A percentile compares a stretch with the other conserved stretches of the same genome.
phyloP scores from a whole-genome alignment of 345 rosid species.

The Moringa oleifera region DNA sequence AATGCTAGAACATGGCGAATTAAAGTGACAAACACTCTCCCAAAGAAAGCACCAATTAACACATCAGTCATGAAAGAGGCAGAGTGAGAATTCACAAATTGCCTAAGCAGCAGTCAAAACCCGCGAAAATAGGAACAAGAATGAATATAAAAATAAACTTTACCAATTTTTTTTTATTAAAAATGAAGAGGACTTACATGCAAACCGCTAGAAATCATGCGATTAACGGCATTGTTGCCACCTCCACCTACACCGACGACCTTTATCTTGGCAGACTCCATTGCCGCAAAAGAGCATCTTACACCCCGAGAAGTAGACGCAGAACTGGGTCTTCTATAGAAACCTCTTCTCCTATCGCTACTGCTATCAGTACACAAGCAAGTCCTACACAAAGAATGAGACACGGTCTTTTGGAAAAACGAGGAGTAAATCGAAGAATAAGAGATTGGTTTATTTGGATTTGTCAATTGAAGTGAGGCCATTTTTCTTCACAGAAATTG shows the following conservation, averaged over 20 bases:
- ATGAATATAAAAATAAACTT: background rate
- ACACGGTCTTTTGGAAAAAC: slow-evolving; percentile 19
- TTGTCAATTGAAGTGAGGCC: slow-evolving; percentile 52
- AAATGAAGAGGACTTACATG: slow-evolving; percentile 42
- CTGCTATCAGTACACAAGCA: slow-evolving; percentile 17
- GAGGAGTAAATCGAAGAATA: slow-evolving; percentile 31
- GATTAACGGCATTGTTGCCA: slow-evolving; percentile 98
- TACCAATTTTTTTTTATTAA: too few relatives aligned
- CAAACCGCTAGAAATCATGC: slow-evolving; percentile 93
- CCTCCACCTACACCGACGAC: slow-evolving; percentile 98
- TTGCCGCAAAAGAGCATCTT: slow-evolving; percentile 58
- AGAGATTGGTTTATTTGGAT: slow-evolving; percentile 38
- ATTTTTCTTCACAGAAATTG: slow-evolving; percentile 16
- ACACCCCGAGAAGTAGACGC: slow-evolving; percentile 23
- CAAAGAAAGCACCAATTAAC: too few relatives aligned
- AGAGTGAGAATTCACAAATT: too few relatives aligned
- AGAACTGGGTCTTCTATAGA: slow-evolving; percentile 28
- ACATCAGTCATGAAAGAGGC: too few relatives aligned
- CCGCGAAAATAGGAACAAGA: background rate
- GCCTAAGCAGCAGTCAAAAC: background rate
- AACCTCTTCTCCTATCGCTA: slow-evolving; percentile 18
- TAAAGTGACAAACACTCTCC: too few relatives aligned
- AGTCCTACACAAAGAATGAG: slow-evolving; percentile 25
- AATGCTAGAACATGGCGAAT: too few relatives aligned
- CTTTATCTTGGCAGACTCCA: slow-evolving; percentile 90